A percentile compares a stretch with the other conserved stretches of the same genome.
These are phyloP conservation scores for Gremmenia infestans DNA, from an alignment of 2,329 filamentous ascomycete genomes.

Conservation along the genomic window DNA sequence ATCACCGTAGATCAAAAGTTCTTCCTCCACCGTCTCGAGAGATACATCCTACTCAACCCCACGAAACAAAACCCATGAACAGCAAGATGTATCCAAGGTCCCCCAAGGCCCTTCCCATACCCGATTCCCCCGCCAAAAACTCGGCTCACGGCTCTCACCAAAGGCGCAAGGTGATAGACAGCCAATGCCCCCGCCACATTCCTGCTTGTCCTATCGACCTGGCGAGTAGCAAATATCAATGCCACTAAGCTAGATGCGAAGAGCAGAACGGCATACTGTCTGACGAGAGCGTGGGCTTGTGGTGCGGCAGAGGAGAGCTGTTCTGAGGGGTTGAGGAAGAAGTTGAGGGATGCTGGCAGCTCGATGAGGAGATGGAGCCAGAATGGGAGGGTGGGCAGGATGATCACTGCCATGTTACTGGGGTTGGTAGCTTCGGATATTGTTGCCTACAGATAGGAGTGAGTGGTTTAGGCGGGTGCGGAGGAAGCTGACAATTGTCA, in stretches of 20 bases:
- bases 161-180: conserved; percentile 33
- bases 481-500: too few species aligned
- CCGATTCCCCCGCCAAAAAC: conserved; percentile 6
- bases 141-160: conserved; percentile 25
- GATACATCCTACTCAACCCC: not conserved
- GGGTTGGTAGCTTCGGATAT: not conserved
- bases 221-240: conserved; percentile 27
- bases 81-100: conserved; percentile 25
- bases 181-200: conserved; percentile 32
- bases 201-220: conserved; percentile 26
- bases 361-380: conserved; percentile 34
- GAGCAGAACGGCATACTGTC: conserved; percentile 36
- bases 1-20: not conserved
- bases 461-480: too few species aligned
- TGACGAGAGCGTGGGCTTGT: conserved; percentile 32
- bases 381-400: conserved; percentile 18
- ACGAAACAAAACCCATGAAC: conserved; percentile 19
- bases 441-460: too few species aligned
- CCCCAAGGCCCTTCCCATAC: conserved; percentile 15
- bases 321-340: conserved; percentile 32
- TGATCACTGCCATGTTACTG: not conserved
- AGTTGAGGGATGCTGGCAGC: conserved; percentile 33
- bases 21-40: not conserved
- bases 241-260: conserved; percentile 33
- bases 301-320: conserved; percentile 30